These are phyloP conservation scores for Chrysosporium keratinophilum DNA, from an alignment of 2,329 filamentous ascomycete species.

Conservation along the genomic window DNA sequence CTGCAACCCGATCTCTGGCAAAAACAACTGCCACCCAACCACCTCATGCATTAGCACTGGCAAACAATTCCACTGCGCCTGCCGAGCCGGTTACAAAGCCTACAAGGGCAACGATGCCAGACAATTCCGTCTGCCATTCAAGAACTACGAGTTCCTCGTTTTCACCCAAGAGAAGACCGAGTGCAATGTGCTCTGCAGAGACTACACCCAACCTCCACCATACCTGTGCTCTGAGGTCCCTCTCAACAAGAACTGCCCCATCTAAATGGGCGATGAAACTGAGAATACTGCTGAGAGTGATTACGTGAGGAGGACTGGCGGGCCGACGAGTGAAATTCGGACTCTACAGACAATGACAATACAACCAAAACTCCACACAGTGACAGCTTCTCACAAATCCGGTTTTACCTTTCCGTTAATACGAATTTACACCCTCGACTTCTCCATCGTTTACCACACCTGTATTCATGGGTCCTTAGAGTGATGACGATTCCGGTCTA, in stretches of 20 bases:
- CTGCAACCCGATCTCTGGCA: slow-evolving; percentile 33
- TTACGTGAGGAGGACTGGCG: not conserved
- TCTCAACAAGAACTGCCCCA: slow-evolving; percentile 23
- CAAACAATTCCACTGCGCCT: slow-evolving; percentile 33
- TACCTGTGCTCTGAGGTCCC: slow-evolving; percentile 31
- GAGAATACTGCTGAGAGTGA: not conserved
- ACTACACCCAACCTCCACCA: slow-evolving; percentile 23
- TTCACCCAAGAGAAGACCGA: slow-evolving; percentile 29
- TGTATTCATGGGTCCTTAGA: too few relatives aligned
- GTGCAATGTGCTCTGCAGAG: slow-evolving; percentile 31
- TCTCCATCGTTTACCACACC: too few relatives aligned
- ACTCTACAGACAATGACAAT: not conserved
- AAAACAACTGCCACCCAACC: slow-evolving; percentile 35
- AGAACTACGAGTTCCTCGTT: slow-evolving; percentile 33
- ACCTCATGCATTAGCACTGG: slow-evolving; percentile 39
- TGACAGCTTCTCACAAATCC: too few relatives aligned
- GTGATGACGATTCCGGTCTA: too few relatives aligned
- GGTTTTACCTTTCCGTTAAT: too few relatives aligned
- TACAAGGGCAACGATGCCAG: slow-evolving; percentile 1
- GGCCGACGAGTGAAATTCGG: not conserved
- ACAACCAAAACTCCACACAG: too few relatives aligned
- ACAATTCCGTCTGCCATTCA: slow-evolving; percentile 32
- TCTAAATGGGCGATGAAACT: slow-evolving; percentile 16
- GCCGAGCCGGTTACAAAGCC: slow-evolving; percentile 34
- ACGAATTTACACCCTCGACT: too few relatives aligned